Evolutionary conservation across 257 asterid species (phyloP).

Genomic region (Capsicum baccatum): DNA sequence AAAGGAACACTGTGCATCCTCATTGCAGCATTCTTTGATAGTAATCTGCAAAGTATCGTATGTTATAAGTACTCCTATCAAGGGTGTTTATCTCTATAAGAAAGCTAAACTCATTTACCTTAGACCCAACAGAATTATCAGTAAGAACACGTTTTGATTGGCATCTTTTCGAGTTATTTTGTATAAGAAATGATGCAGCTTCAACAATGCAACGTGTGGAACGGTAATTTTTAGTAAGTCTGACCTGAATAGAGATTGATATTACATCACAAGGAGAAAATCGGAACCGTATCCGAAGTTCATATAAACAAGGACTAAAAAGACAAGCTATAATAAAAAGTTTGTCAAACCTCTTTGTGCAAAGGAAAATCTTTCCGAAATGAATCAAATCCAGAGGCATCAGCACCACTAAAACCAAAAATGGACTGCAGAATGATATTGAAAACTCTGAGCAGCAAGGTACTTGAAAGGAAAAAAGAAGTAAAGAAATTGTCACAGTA

Average conservation of each 20-base stretch:
- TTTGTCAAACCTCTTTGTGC: slow-evolving; percentile 80
- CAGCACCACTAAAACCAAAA: slow-evolving; percentile 97
- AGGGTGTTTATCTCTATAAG: background rate
- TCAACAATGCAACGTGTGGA: slow-evolving; percentile 93
- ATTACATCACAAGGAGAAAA: background rate
- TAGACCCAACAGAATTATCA: slow-evolving; percentile 82
- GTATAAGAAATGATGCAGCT: slow-evolving; percentile 88
- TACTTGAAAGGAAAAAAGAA: slow-evolving; percentile 8
- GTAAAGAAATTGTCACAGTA: slow-evolving; percentile 22
- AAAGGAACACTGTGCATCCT: slow-evolving; percentile 89
- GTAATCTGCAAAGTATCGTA: slow-evolving; percentile 59
- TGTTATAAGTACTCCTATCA: slow-evolving; percentile 18
- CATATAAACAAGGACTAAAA: slow-evolving; percentile 2
- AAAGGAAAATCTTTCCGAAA: slow-evolving; percentile 87
- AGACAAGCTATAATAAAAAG: slow-evolving; percentile 17
- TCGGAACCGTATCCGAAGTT: background rate
- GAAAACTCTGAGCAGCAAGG: slow-evolving; percentile 21
- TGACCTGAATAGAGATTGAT: slow-evolving; percentile 60
- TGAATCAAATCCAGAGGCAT: slow-evolving; percentile 87
- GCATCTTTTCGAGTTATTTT: slow-evolving; percentile 73
- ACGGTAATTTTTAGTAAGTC: slow-evolving; percentile 82
- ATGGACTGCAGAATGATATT: slow-evolving; percentile 64
- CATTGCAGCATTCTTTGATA: slow-evolving; percentile 87
- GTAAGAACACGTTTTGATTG: slow-evolving; percentile 70
- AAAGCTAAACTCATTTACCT: slow-evolving; percentile 52